Base-by-base conservation (phyloP, 805 yeast genomes). In the Komagataella ulmi region DNA sequence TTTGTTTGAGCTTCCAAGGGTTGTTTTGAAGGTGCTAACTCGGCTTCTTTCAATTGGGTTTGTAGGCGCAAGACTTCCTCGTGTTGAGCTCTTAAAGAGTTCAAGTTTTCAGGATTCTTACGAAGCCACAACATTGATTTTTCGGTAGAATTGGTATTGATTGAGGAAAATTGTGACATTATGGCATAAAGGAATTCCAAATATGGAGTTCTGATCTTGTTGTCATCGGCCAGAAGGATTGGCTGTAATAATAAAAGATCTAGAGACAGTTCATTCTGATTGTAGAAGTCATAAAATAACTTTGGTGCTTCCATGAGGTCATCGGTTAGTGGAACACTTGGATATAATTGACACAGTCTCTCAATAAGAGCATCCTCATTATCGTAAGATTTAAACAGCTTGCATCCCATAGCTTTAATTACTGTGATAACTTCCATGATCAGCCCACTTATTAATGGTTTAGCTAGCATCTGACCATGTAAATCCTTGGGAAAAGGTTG, bases 161-260 rank as follows among this genome's bases (percentile, higher is more conserved):
- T 66, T 54, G 71, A 74, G 52, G 71, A 74, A 51, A 71, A 75
- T 62, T 85, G 90, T 56, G 86, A 80, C 71, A 85, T 70, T 51
- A 81, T 76, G 2, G 96, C 88, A 63, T 88, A 90, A 53, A 88
- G 68, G 58, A 87, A 87, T 67, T 90, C 97, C 63, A 90, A 72
- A 63, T 90, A 90, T 2, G 97, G 97, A 0, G 97, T 88, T 63
- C 85, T 83, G 51, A 88, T 81, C 49, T 84, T 82, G 61, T 79
- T 78, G 62, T 89, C 96, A 67, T 89, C 96, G n/a, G 93, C 96
- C 53, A 89, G 71, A 52, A 90, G 70, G 50, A 90, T 90, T 4
- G 96, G 95, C 61, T 88, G 95, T 55, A 90, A 74, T 51, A 90
- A 69, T 46, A 88, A 70, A 61, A 88, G 72, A 67, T 90, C 97